phyloP scores from a whole-genome alignment of 306 rosid species.

The Pterocarpus santalinus region DNA sequence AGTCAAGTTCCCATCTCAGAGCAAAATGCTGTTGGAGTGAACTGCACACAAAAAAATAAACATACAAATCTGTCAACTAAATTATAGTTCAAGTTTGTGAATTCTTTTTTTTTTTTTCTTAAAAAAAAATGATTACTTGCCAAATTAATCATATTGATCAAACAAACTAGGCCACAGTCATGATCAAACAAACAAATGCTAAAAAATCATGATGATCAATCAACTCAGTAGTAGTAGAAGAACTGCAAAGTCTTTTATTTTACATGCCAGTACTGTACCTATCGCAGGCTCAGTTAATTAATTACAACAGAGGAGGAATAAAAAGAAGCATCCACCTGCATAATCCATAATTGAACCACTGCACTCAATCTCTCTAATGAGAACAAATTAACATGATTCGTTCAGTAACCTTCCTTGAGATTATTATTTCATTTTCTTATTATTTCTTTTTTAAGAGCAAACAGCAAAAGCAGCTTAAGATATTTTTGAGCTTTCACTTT shows the following conservation, averaged over 20 bases:
- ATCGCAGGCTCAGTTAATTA: neutral
- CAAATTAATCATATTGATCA: constrained; percentile 9
- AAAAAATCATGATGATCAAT: neutral
- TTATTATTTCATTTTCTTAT: neutral
- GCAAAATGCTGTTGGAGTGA: constrained; percentile 9
- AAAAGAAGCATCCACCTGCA: constrained; percentile 6
- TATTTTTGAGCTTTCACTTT: constrained; percentile 14
- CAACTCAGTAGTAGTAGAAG: neutral
- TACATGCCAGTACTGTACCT: neutral
- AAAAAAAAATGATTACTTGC: neutral
- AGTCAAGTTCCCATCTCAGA: constrained; percentile 38
- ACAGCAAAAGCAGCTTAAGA: constrained; percentile 15
- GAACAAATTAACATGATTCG: constrained; percentile 8
- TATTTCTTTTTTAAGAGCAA: neutral
- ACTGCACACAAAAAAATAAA: constrained; percentile 45
- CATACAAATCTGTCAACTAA: constrained; percentile 1
- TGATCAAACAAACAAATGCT: neutral
- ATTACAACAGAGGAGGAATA: neutral
- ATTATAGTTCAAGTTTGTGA: neutral
- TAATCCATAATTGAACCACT: neutral
- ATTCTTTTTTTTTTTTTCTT: no score
- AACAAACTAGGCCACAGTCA: constrained; percentile 24
- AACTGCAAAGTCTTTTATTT: neutral
- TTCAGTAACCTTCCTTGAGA: neutral
- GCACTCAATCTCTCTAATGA: neutral